A percentile compares a stretch with the other conserved stretches of the same genome.
phyloP scores from a whole-genome alignment of 2,329 filamentous ascomycete species.

The Talaromyces sp. region DNA sequence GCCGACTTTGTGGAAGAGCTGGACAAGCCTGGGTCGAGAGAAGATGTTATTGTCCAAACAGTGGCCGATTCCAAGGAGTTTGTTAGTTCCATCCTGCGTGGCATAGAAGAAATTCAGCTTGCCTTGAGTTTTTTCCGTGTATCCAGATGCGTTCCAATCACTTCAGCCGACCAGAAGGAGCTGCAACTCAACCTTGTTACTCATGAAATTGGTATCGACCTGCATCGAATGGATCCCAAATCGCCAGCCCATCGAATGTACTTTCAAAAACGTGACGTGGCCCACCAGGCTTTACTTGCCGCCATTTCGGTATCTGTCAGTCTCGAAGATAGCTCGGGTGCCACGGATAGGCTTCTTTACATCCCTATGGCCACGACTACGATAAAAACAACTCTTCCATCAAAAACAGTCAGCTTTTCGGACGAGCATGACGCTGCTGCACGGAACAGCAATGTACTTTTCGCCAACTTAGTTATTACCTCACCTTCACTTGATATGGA shows the following conservation, averaged over 20 bases:
- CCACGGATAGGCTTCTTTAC: conserved; percentile 81
- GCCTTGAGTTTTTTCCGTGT: conserved; percentile 86
- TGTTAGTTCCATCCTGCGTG: conserved; percentile 78
- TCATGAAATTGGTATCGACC: conserved; percentile 91
- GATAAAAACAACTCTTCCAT: conserved; percentile 86
- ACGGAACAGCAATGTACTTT: conserved; percentile 90
- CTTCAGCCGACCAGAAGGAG: conserved; percentile 62
- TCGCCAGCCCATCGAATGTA: conserved; percentile 98
- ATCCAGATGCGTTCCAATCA: conserved; percentile 68
- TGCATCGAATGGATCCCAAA: conserved; percentile 84
- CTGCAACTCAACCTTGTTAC: conserved; percentile 82
- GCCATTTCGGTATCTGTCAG: conserved; percentile 89
- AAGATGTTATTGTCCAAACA: conserved; percentile 68
- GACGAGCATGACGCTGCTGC: conserved; percentile 67
- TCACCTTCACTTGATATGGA: conserved; percentile 92
- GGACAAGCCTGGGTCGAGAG: conserved; percentile 59
- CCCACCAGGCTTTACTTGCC: conserved; percentile 87
- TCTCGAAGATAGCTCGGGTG: conserved; percentile 80
- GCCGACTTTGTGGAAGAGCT: conserved; percentile 69
- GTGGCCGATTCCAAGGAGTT: conserved; percentile 93
- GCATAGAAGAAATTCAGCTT: conserved; percentile 94
- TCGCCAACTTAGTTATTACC: conserved; percentile 92
- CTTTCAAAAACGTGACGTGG: conserved; percentile 85
- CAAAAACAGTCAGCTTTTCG: conserved; percentile 81
- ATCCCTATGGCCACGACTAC: conserved; percentile 97